These are phyloP conservation scores for Heracleum sosnowskyi DNA, from an alignment of 129 eudicot species.

Conservation along the genomic window DNA sequence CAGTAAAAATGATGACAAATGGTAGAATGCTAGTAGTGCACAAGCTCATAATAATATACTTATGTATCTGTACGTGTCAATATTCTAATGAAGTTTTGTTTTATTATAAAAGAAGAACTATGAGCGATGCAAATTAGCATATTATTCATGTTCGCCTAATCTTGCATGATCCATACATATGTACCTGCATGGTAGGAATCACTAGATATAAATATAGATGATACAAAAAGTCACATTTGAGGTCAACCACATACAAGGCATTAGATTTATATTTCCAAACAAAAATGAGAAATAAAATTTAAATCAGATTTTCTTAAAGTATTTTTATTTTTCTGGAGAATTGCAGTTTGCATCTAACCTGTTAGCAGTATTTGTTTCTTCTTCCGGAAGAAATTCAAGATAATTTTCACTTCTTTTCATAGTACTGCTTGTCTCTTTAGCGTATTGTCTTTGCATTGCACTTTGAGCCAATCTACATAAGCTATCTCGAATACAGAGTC, in stretches of 20 bases:
- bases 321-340: background rate
- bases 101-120: too few relatives aligned
- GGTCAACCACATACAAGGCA: background rate
- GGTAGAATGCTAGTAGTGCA: background rate
- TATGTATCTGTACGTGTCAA: background rate
- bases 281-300: background rate
- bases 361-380: conserved; percentile 25
- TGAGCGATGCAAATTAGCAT: background rate
- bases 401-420: conserved; percentile 27
- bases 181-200: background rate
- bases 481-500: conserved; percentile 75
- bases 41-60: background rate
- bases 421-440: conserved; percentile 32
- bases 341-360: conserved; percentile 42
- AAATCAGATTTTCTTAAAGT: background rate
- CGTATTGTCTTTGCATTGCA: conserved; percentile 54
- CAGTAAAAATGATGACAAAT: background rate
- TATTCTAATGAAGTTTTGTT: background rate
- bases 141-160: background rate
- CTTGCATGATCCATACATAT: background rate
- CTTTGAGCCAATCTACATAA: conserved; percentile 69
- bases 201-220: too few relatives aligned
- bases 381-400: conserved; percentile 11
- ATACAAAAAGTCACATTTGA: background rate
- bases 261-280: background rate